Conservation (phyloP, 2,329 filamentous ascomycete species). For the Aspergillus fructus region DNA sequence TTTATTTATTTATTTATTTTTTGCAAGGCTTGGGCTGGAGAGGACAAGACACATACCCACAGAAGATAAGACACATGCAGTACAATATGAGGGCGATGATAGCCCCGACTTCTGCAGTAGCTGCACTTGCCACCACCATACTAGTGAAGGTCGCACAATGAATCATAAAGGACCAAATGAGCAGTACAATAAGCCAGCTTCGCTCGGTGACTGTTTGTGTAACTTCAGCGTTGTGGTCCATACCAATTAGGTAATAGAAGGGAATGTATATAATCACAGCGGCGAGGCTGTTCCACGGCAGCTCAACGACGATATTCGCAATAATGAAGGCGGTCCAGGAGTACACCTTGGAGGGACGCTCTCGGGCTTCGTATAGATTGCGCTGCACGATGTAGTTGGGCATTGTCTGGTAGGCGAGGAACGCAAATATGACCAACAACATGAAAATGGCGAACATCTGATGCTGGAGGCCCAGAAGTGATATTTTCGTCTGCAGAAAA, state of each 20-base stretch:
- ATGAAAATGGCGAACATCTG: conserved; percentile 92
- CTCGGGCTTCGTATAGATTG: conserved; percentile 59
- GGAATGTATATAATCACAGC: conserved; percentile 62
- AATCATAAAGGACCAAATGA: conserved; percentile 69
- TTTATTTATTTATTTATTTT: too few relatives aligned
- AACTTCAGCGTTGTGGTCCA: conserved; percentile 43
- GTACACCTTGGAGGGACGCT: conserved; percentile 67
- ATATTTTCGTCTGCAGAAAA: conserved; percentile 73
- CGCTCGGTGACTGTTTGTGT: conserved; percentile 50
- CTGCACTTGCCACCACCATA: conserved; percentile 70
- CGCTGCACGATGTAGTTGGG: conserved; percentile 60
- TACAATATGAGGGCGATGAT: conserved; percentile 59
- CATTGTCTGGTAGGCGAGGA: conserved; percentile 54
- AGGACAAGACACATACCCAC: conserved; percentile 29
- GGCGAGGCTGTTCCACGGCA: conserved; percentile 65
- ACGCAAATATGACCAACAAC: conserved; percentile 75
- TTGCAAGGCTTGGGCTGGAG: too few relatives aligned
- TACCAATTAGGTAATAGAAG: conserved; percentile 66
- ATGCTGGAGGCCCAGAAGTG: conserved; percentile 79
- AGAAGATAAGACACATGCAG: conserved; percentile 61
- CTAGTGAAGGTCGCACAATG: conserved; percentile 67
- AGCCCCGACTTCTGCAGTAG: conserved; percentile 66
- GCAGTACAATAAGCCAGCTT: conserved; percentile 65
- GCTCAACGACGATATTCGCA: conserved; percentile 69
- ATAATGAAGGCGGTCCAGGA: conserved; percentile 72